A percentile compares a stretch with the other conserved stretches of the same genome.
Evolutionary conservation across 1,139 yeast species (phyloP).

Genomic region (Magnusiomyces suaveolens): DNA sequence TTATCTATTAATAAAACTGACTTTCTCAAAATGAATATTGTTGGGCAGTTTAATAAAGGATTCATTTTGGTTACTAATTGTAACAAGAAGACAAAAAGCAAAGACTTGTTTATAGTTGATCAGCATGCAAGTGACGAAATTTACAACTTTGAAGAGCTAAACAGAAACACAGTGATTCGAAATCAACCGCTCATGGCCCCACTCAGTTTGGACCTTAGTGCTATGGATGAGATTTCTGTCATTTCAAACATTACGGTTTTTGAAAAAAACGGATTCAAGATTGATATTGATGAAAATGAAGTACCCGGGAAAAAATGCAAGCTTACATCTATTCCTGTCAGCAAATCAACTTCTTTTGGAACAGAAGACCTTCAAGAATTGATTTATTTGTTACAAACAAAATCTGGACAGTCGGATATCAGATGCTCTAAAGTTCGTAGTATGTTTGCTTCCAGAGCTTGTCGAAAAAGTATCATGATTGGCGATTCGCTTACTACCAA

Average conservation of each 20-base stretch:
- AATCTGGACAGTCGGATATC: conserved; percentile 33
- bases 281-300: conserved; percentile 41
- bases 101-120: conserved; percentile 74
- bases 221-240: conserved; percentile 68
- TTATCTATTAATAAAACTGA: conserved; percentile 28
- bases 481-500: conserved; percentile 55
- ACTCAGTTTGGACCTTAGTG: conserved; percentile 50
- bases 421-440: conserved; percentile 70
- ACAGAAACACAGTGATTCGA: conserved; percentile 45
- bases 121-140: conserved; percentile 98
- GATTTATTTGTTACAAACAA: conserved; percentile 44
- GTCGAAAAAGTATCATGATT: conserved; percentile 88
- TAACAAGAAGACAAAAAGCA: conserved; percentile 21
- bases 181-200: conserved; percentile 69
- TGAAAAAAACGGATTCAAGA: conserved; percentile 64
- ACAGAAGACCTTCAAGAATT: conserved; percentile 63
- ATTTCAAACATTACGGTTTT: conserved; percentile 50
- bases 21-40: conserved; percentile 55
- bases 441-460: conserved; percentile 91
- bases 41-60: conserved; percentile 91
- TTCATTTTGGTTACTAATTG: conserved; percentile 61
- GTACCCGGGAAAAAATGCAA: conserved; percentile 50
- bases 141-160: conserved; percentile 69
- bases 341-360: conserved; percentile 60
- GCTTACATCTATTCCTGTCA: conserved; percentile 59